Evolutionary conservation across 257 asterid species (phyloP).

Genomic region (Prunella vulgaris): DNA sequence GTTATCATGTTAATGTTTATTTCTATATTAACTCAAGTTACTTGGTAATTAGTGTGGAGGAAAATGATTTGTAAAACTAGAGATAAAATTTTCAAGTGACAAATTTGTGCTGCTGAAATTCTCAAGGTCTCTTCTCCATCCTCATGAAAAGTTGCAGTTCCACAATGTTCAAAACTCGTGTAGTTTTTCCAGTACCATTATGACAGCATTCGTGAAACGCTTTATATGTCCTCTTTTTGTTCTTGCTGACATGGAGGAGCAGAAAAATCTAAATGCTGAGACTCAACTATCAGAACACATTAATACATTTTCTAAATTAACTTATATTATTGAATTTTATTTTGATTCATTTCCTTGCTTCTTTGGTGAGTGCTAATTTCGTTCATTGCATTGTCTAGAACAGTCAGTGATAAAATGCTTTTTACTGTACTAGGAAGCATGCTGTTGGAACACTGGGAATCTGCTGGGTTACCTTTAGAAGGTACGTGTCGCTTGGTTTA

Average conservation of each 20-base stretch:
- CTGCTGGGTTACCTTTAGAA: slow-evolving; percentile 62
- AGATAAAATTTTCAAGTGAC: neutral
- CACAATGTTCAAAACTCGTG: neutral
- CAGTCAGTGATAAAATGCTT: slow-evolving; percentile 4
- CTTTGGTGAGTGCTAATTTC: neutral
- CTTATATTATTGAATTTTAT: neutral
- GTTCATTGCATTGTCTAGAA: neutral
- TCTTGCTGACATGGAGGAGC: neutral
- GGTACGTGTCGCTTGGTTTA: slow-evolving; percentile 37
- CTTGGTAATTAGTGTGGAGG: neutral
- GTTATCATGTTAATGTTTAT: neutral
- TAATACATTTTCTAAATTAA: neutral
- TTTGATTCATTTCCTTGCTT: neutral
- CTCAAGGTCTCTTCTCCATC: neutral
- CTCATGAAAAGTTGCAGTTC: neutral
- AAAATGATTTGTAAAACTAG: neutral
- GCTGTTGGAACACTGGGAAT: slow-evolving; percentile 76
- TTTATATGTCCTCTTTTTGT: neutral
- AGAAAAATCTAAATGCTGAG: neutral
- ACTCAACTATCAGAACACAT: neutral
- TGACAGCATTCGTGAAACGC: neutral
- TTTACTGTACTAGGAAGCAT: slow-evolving; percentile 50
- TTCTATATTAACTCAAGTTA: neutral
- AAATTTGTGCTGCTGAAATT: neutral
- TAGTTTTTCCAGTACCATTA: neutral